Base-by-base conservation (phyloP, 2,329 filamentous ascomycete genomes). In the Colletotrichum liaoningense region DNA sequence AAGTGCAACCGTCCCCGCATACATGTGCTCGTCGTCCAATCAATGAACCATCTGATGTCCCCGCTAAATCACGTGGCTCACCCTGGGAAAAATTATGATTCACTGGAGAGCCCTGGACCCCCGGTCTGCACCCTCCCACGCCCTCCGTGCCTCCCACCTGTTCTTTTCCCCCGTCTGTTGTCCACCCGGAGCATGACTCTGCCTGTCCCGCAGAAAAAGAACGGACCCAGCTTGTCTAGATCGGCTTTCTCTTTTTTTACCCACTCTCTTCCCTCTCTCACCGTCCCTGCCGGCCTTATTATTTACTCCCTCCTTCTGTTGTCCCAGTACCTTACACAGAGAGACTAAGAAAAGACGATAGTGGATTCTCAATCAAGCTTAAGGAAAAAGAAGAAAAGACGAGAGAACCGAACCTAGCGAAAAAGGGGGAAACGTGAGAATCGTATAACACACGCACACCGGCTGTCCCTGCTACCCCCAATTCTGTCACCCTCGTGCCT, bases 61-160 rank as follows among this genome's bases (percentile, higher is more conserved):
- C 74, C 74, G 64, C 66, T 63, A 30, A 67, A 59, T 69, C 74
- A 75, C 74, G 65, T 75, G 73, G 73, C 64, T 22, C 59, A 30
- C 56, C 42, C 62, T 64, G 57, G 71, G 7, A 67, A 73, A 63
- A 55, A n/a, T 46, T 42, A 22, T 71, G 54, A 70, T 67, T 74
- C 60, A 66, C 62, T 64, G 58, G 26, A 49, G 63, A 35, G 67
- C 56, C 71, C 67, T 71, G 67, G 55, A 26, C 28, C 67, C 71
- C 69, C 35, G 22, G 46, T 30, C 46, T 49, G 42, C 19, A 33
- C 62, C 46, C 42, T 63, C 71, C 16, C 38, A 42, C 14, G 38
- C 11, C 33, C 33, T 35, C 33, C 33, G 33, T 35, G 33, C 14
- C 38, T 42, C 38, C 62, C 70, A 74, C 66, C 70, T 74, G 73